Conservation (phyloP, 164 flowering plant species). For the Piper betle region DNA sequence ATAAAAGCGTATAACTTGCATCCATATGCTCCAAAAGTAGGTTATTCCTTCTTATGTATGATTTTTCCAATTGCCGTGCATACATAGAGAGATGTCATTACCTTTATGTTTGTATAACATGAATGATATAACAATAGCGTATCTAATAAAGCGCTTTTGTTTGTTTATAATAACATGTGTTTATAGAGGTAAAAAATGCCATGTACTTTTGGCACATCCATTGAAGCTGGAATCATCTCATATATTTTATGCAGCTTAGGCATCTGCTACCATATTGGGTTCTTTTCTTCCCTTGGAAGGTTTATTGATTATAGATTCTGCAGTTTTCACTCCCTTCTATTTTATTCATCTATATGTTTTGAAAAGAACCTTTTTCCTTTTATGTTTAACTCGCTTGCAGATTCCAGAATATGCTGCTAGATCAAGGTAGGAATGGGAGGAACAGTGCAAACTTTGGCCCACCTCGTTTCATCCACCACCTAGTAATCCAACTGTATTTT, state of each 20-base stretch:
- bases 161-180: background rate
- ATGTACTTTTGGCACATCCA: background rate
- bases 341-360: background rate
- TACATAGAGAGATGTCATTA: background rate
- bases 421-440: constrained; percentile 85
- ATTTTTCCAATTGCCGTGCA: background rate
- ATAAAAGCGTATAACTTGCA: constrained; percentile 53
- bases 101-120: background rate
- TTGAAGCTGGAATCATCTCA: no score
- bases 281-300: no score
- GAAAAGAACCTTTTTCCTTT: background rate
- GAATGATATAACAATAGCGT: background rate
- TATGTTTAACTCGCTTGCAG: constrained; percentile 16
- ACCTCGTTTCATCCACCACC: constrained; percentile 91
- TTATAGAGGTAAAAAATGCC: background rate
- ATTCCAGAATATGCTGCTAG: constrained; percentile 68
- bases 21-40: constrained; percentile 61
- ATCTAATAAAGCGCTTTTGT: background rate
- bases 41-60: constrained; percentile 22
- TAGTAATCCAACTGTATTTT: constrained; percentile 26
- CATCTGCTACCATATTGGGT: no score
- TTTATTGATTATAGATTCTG: no score
- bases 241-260: no score
- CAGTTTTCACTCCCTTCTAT: background rate
- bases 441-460: constrained; percentile 90